Conservation (phyloP, 2,329 filamentous ascomycete species). For the Phaeophleospora eucalypticola region DNA sequence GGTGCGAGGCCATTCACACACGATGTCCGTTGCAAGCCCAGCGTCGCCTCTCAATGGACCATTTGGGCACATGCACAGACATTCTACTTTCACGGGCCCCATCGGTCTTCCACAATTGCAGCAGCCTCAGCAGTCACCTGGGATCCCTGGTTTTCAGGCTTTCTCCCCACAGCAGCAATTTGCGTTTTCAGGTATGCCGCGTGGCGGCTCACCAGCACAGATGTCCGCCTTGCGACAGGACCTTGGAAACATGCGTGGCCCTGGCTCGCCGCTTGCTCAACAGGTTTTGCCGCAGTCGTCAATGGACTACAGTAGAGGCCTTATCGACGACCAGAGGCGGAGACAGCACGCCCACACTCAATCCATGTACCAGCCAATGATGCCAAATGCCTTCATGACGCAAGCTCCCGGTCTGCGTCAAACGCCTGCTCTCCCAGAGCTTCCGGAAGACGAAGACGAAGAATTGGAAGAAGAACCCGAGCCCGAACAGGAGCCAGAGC, state of each 20-base stretch:
- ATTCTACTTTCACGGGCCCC: slow-evolving; percentile 66
- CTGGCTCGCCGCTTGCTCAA: slow-evolving; percentile 60
- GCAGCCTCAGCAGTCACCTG: slow-evolving; percentile 37
- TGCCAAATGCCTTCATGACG: slow-evolving; percentile 23
- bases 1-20: slow-evolving; percentile 43
- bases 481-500: neutral
- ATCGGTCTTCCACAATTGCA: slow-evolving; percentile 64
- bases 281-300: slow-evolving; percentile 26
- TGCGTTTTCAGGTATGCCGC: slow-evolving; percentile 30
- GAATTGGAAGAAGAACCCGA: slow-evolving; percentile 24
- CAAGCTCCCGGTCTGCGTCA: slow-evolving; percentile 40
- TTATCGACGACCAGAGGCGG: slow-evolving; percentile 49
- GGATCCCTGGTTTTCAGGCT: slow-evolving; percentile 46
- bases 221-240: slow-evolving; percentile 34
- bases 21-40: slow-evolving; percentile 66
- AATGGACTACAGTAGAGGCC: slow-evolving; percentile 30
- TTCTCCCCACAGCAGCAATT: slow-evolving; percentile 34
- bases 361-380: slow-evolving; percentile 24
- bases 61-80: slow-evolving; percentile 62
- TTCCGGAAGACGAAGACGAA: slow-evolving; percentile 71
- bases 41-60: slow-evolving; percentile 59
- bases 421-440: slow-evolving; percentile 57
- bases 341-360: slow-evolving; percentile 40
- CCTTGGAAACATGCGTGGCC: slow-evolving; percentile 24
- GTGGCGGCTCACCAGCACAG: slow-evolving; percentile 44